phyloP scores from a whole-genome alignment of 208 protist genomes.

The Acanthamoeba triangularis region DNA sequence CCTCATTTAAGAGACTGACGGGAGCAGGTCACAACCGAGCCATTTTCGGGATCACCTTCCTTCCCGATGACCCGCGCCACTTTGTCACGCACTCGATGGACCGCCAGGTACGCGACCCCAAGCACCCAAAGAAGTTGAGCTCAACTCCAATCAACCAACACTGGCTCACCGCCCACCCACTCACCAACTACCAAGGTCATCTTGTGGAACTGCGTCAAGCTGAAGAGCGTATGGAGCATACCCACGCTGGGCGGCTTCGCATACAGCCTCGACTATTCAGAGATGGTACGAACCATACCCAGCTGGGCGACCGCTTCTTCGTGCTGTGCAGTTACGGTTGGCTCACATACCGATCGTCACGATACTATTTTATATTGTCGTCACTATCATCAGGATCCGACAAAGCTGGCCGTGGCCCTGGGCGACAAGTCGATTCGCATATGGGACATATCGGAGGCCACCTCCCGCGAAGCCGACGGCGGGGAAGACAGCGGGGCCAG shows the following conservation, averaged over 20 bases:
- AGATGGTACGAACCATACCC: background rate
- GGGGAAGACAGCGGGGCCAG: background rate
- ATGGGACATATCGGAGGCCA: conserved; percentile 59
- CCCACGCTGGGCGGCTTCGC: conserved; percentile 61
- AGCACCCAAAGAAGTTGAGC: background rate
- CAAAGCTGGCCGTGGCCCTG: conserved; percentile 44
- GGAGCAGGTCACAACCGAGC: conserved; percentile 58
- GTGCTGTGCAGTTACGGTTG: background rate
- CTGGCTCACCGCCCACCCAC: no score
- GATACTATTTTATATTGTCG: no score
- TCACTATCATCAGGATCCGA: conserved; percentile 34
- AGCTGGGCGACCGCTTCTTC: background rate
- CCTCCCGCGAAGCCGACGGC: background rate
- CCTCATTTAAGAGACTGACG: background rate
- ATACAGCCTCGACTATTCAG: conserved; percentile 69
- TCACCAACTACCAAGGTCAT: no score
- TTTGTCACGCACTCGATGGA: conserved; percentile 62
- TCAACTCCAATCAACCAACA: no score
- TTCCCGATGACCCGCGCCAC: conserved; percentile 22
- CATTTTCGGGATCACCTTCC: conserved; percentile 57
- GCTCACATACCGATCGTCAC: background rate
- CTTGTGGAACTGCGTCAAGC: conserved; percentile 73
- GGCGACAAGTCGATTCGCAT: conserved; percentile 57
- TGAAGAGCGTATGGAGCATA: conserved; percentile 59
- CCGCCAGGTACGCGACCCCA: conserved; percentile 26